Conservation (phyloP, 2,329 filamentous ascomycete genomes). For the Anisogramma anomala region DNA sequence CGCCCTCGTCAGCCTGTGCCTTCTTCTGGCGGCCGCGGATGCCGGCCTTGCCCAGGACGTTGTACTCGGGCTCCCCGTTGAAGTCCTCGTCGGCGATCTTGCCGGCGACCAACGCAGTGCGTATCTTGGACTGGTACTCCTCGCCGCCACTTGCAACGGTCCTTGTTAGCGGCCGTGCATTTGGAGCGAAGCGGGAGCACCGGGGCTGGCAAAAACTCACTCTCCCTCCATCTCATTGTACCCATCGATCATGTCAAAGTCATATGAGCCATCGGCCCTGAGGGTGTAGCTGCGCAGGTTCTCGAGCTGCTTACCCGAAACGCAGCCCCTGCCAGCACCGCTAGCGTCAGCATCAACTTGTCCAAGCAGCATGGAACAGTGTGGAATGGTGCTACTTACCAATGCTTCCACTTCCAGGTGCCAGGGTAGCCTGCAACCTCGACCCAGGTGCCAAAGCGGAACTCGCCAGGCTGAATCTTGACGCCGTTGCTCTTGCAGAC, state of each 20-base stretch:
- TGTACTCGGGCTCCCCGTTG: slow-evolving; percentile 69
- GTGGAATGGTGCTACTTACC: slow-evolving; percentile 41
- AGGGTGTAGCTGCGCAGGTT: slow-evolving; percentile 50
- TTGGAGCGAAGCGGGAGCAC: background rate
- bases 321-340: slow-evolving; percentile 64
- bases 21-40: slow-evolving; percentile 39
- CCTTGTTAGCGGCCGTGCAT: slow-evolving; percentile 13
- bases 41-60: slow-evolving; percentile 54
- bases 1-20: slow-evolving; percentile 24
- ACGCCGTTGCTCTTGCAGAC: slow-evolving; percentile 57
- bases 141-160: slow-evolving; percentile 32
- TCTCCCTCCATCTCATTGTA: slow-evolving; percentile 59
- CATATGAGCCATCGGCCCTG: slow-evolving; percentile 33
- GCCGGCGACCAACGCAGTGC: slow-evolving; percentile 59
- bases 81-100: slow-evolving; percentile 80
- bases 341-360: background rate
- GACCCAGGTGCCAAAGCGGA: slow-evolving; percentile 68
- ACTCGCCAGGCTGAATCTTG: slow-evolving; percentile 69
- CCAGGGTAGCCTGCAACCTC: slow-evolving; percentile 44
- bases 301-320: slow-evolving; percentile 62
- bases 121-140: slow-evolving; percentile 62
- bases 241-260: slow-evolving; percentile 63
- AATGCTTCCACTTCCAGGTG: slow-evolving; percentile 73
- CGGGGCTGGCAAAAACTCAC: background rate
- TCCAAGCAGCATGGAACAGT: background rate